These are phyloP conservation scores for Coemansia asiatica DNA, from an alignment of 192 early-diverging fungal genomes.

Conservation along the genomic window DNA sequence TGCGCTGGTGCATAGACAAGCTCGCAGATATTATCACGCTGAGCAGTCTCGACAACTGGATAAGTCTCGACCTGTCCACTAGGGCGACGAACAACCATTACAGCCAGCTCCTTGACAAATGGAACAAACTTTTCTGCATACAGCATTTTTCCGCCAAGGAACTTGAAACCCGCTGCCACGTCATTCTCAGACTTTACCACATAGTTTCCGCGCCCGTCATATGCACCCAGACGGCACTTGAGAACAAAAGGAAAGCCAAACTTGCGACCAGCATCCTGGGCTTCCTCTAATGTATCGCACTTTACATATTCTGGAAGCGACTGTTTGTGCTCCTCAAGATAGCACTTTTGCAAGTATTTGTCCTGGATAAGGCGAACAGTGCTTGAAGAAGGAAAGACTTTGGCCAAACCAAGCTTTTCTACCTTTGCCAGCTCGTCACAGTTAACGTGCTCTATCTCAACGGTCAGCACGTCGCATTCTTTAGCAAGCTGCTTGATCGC, in stretches of 20 bases:
- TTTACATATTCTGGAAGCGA: slow-evolving; percentile 64
- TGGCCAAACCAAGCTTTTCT: slow-evolving; percentile 60
- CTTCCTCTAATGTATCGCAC: slow-evolving; percentile 55
- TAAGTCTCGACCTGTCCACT: slow-evolving; percentile 69
- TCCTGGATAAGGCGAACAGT: slow-evolving; percentile 93
- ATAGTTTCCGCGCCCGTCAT: slow-evolving; percentile 94
- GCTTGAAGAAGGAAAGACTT: slow-evolving; percentile 78
- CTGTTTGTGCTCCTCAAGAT: slow-evolving; percentile 65
- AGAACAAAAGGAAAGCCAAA: slow-evolving; percentile 96
- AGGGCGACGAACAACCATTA: slow-evolving; percentile 91
- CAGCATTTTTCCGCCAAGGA: slow-evolving; percentile 62
- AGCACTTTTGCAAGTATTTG: slow-evolving; percentile 89
- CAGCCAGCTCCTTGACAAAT: slow-evolving; percentile 91
- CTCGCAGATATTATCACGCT: slow-evolving; percentile 95
- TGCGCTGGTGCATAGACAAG: slow-evolving; percentile 95
- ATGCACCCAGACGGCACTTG: slow-evolving; percentile 91
- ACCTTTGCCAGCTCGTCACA: slow-evolving; percentile 59
- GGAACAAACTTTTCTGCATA: slow-evolving; percentile 95
- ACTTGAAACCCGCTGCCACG: slow-evolving; percentile 49
- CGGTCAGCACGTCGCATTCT: slow-evolving; percentile 80
- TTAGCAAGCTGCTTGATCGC: slow-evolving; percentile 77
- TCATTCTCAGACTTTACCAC: slow-evolving; percentile 76
- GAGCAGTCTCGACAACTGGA: slow-evolving; percentile 95
- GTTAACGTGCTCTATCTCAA: slow-evolving; percentile 98
- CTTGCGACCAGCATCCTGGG: slow-evolving; percentile 54